phyloP scores from a whole-genome alignment of 495 filamentous ascomycete species.

The Chaetomidium leptoderma region DNA sequence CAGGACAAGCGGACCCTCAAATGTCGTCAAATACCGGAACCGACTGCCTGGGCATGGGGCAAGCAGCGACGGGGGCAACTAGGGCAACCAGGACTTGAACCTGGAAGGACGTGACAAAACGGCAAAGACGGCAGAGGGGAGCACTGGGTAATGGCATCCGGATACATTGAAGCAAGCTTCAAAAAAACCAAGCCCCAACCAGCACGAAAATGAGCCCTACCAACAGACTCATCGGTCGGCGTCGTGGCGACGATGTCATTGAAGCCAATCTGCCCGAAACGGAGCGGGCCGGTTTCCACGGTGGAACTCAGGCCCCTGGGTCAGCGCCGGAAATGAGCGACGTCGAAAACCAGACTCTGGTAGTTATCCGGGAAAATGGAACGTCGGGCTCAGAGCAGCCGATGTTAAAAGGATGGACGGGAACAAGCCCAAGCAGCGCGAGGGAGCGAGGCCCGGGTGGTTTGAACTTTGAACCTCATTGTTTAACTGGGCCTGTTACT shows the following conservation, averaged over 20 bases:
- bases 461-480: no score
- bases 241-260: slow-evolving; percentile 1
- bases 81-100: background rate
- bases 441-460: no score
- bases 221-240: background rate
- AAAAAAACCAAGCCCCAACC: background rate
- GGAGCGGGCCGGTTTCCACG: slow-evolving; percentile 8
- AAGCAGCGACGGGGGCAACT: background rate
- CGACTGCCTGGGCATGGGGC: background rate
- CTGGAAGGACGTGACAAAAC: background rate
- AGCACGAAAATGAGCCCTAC: background rate
- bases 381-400: no score
- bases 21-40: slow-evolving; percentile 11
- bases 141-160: background rate
- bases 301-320: slow-evolving; percentile 1
- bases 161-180: background rate
- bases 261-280: slow-evolving; percentile 5
- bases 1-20: slow-evolving; percentile 11
- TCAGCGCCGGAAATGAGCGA: slow-evolving; percentile 4
- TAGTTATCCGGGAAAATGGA: no score
- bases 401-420: no score
- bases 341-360: no score
- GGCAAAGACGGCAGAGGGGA: background rate
- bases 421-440: no score
- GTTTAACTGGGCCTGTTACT: no score